Base-by-base conservation (phyloP, 2,329 filamentous ascomycete genomes). In the Aspergillus fumigatiaffinis region DNA sequence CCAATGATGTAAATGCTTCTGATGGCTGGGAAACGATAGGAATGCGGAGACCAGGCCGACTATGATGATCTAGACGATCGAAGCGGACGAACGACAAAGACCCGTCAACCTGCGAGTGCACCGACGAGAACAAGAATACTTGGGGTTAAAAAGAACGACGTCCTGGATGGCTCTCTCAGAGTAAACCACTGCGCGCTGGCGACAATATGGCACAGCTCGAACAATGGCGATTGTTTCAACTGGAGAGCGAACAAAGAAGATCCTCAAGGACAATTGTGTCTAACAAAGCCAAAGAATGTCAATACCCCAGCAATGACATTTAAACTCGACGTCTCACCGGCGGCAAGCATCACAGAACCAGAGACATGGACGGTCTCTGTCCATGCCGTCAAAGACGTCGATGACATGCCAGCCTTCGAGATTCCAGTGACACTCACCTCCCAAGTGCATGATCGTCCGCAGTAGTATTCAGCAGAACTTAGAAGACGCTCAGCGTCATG, bases 11-110 rank as follows among this genome's bases (percentile, higher is more conserved):
- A 26, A 54, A 54, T 44, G 53, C 59, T 63, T 55, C 50, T 48
- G 56, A 60, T 66, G 60, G 53, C 64, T 49, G 59, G 63, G 65
- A 53, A 65, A 67, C 63, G 51, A 49, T 21, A 58, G 59, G 65
- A 67, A 67, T 67, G 65, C 50, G 56, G 60, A 41, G 42, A 47
- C 38, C 51, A 50, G 44, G 51, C 29, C 44, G 12, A 25, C 44
- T 47, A 23, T 10, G 44, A 47, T 23, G 21, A 7, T 25, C 12
- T 7, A 12, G 10, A 29, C 28, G 10, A 47, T 26, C 21, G 28
- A 41, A 29, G 41, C 47, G 54, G 50, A 42, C 55, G 46, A 32
- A 52, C 29, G 41, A 51, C 50, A 51, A 48, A 41, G 20, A 23
- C 26, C 21, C 20, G 17, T 21, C 25, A 12, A 23, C n/a, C n/a